These are phyloP conservation scores for Umbelopsis sp. DNA, from an alignment of 192 early-diverging fungal genomes.

Conservation along the genomic window DNA sequence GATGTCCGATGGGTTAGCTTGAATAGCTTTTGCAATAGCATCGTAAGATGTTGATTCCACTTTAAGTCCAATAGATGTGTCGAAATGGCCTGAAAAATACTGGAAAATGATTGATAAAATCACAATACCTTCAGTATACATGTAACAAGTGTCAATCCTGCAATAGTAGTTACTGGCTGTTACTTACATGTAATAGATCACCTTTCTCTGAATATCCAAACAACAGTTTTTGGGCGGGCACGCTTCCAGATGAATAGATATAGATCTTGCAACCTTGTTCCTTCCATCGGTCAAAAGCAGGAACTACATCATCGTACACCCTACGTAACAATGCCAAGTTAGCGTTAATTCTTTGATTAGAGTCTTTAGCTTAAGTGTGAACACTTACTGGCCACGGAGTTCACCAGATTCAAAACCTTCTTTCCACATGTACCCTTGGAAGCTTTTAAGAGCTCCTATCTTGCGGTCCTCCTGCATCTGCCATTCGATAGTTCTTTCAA, in stretches of 20 bases:
- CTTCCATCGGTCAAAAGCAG: slow-evolving; percentile 75
- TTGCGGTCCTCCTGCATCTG: slow-evolving; percentile 90
- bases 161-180: neutral
- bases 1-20: slow-evolving; percentile 45
- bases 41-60: slow-evolving; percentile 67
- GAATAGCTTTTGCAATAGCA: slow-evolving; percentile 73
- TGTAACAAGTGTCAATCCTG: neutral
- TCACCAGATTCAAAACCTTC: slow-evolving; percentile 78
- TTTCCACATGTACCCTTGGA: slow-evolving; percentile 98
- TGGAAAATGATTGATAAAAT: slow-evolving; percentile 18
- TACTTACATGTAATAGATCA: slow-evolving; percentile 62
- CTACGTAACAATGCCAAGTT: slow-evolving; percentile 29
- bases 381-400: slow-evolving; percentile 73
- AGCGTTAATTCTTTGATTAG: neutral
- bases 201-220: slow-evolving; percentile 85
- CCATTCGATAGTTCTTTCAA: slow-evolving; percentile 76
- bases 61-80: slow-evolving; percentile 90
- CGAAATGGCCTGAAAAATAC: slow-evolving; percentile 87
- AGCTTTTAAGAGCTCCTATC: slow-evolving; percentile 83
- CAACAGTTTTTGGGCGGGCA: slow-evolving; percentile 91
- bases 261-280: slow-evolving; percentile 65
- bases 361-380: neutral
- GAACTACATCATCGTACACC: slow-evolving; percentile 88
- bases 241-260: slow-evolving; percentile 97
- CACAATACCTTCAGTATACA: neutral